Evolutionary conservation across 179 eudicot species (phyloP).

Genomic region (Vitellaria paradoxa): DNA sequence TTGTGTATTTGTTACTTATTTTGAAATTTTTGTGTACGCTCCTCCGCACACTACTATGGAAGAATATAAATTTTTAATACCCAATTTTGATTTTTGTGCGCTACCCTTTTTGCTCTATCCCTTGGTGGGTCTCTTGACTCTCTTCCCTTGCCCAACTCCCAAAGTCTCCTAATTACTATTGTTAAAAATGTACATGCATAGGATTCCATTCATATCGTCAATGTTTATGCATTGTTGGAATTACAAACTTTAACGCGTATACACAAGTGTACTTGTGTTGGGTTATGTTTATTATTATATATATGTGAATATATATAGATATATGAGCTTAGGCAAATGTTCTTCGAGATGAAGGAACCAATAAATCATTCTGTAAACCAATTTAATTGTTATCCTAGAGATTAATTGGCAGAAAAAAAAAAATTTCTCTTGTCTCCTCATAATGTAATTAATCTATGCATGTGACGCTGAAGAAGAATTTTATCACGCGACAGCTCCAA

Average conservation of each 20-base stretch:
- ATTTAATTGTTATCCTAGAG: neutral
- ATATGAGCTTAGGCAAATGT: neutral
- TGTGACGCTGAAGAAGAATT: neutral
- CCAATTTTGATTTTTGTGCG: neutral
- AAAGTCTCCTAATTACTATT: too few relatives aligned
- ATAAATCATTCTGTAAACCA: neutral
- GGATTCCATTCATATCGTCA: conserved; percentile 3
- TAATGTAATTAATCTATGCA: neutral
- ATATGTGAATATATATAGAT: neutral
- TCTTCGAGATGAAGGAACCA: conserved; percentile 7
- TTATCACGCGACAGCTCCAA: conserved; percentile 11
- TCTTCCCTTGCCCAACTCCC: too few relatives aligned
- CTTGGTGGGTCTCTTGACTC: too few relatives aligned
- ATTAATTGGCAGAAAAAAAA: neutral
- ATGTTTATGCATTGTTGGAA: neutral
- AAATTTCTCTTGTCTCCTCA: neutral
- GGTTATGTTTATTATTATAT: too few relatives aligned
- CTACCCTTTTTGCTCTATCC: too few relatives aligned
- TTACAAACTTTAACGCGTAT: neutral
- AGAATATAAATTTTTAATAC: neutral
- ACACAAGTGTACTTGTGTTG: neutral
- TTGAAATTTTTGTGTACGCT: too few relatives aligned
- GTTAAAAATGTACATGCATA: neutral
- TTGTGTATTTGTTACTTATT: too few relatives aligned
- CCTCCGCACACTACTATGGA: too few relatives aligned